Conservation (phyloP, 495 filamentous ascomycete genomes). For the Lasiosphaeria hispida region DNA sequence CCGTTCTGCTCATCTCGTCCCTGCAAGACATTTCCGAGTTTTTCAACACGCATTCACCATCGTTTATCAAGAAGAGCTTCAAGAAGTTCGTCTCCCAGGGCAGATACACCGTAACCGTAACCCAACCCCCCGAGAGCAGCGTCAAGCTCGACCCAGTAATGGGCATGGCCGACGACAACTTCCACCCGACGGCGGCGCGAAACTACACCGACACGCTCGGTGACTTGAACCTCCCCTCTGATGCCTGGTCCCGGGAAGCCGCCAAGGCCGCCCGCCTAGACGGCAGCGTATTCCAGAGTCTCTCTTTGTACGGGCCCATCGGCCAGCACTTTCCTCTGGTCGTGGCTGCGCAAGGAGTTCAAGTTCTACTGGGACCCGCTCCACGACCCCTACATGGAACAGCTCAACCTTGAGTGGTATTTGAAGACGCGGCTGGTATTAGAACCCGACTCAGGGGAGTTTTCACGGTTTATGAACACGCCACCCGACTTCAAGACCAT, state of each 20-base stretch:
- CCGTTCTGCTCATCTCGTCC: slow-evolving; percentile 17
- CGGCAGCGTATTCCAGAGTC: slow-evolving; percentile 5
- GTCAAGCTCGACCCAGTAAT: not conserved
- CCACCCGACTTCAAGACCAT: not conserved
- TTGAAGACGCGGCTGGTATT: slow-evolving; percentile 15
- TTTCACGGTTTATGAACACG: not conserved
- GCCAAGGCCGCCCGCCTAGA: slow-evolving; percentile 16
- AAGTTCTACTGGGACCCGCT: slow-evolving; percentile 25
- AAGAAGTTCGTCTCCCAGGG: slow-evolving; percentile 23
- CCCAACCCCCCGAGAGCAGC: not conserved
- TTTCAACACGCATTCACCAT: slow-evolving; percentile 1
- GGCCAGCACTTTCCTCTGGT: slow-evolving; percentile 19
- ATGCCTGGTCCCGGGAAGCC: slow-evolving; percentile 22
- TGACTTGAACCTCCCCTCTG: slow-evolving; percentile 7
- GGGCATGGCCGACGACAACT: slow-evolving; percentile 14
- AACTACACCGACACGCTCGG: slow-evolving; percentile 9
- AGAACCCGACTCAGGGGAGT: not conserved
- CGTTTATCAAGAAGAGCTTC: slow-evolving; percentile 7
- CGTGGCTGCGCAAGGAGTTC: slow-evolving; percentile 21
- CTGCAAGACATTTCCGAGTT: slow-evolving; percentile 21
- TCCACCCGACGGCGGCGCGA: not conserved
- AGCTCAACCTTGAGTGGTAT: slow-evolving; percentile 17
- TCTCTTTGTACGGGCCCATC: slow-evolving; percentile 12
- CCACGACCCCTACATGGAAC: slow-evolving; percentile 14
- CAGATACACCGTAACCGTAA: slow-evolving; percentile 6